These are phyloP conservation scores for Davidsoniella eucalypti DNA, from an alignment of 2,329 filamentous ascomycete species.

Conservation along the genomic window DNA sequence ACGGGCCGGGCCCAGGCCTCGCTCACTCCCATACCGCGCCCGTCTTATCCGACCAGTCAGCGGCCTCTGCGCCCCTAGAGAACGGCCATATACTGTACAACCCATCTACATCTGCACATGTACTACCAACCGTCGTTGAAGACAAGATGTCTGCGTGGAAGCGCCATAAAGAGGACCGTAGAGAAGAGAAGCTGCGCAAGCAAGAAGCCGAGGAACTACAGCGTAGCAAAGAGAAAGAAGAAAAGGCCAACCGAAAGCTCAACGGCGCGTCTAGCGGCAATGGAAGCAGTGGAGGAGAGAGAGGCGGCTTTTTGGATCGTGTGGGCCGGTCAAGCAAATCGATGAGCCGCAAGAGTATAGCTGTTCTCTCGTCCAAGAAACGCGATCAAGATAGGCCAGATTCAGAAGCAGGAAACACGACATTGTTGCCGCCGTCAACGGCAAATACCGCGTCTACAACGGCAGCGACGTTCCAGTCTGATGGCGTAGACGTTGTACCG, in stretches of 20 bases:
- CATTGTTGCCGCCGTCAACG: not conserved
- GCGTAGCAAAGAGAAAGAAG: constrained; percentile 8
- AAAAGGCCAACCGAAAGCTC: constrained; percentile 5
- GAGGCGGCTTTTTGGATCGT: constrained; percentile 36
- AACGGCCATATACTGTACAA: not conserved
- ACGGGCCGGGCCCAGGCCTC: constrained; percentile 39
- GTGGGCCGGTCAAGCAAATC: constrained; percentile 61
- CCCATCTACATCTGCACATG: not conserved
- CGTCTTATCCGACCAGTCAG: constrained; percentile 5
- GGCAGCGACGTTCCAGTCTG: not conserved
- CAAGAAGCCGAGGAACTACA: constrained; percentile 31
- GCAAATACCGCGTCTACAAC: not conserved
- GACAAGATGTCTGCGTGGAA: constrained; percentile 30
- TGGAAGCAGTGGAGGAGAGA: constrained; percentile 20
- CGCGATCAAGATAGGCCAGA: constrained; percentile 19
- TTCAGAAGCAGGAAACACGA: not conserved
- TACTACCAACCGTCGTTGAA: constrained; percentile 6
- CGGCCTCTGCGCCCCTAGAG: not conserved
- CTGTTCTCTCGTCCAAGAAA: constrained; percentile 41
- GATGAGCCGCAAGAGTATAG: constrained; percentile 59
- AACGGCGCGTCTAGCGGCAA: constrained; percentile 30
- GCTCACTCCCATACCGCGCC: constrained; percentile 53
- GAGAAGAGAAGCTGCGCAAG: constrained; percentile 30
- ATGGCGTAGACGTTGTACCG: not conserved
- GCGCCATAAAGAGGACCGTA: constrained; percentile 13